A percentile compares a stretch with the other conserved stretches of the same genome.
Evolutionary conservation across 768 basidiomycete species (phyloP).

Genomic region (Xerocomellus dryophilus): DNA sequence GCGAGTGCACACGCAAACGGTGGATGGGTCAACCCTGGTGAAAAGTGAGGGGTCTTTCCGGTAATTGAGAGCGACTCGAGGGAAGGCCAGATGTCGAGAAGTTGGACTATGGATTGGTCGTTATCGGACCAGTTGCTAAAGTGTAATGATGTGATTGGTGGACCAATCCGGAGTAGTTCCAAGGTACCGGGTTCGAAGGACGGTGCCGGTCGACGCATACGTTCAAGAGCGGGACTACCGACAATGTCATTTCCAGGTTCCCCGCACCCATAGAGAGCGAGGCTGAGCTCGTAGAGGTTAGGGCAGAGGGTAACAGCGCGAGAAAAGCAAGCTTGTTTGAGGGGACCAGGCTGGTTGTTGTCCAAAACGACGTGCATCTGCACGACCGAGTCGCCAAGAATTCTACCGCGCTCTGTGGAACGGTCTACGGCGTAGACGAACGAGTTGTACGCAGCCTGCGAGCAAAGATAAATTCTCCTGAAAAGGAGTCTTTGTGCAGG

Average conservation of each 20-base stretch:
- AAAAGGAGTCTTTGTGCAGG: slow-evolving; percentile 66
- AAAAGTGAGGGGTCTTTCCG: slow-evolving; percentile 54
- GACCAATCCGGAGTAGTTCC: slow-evolving; percentile 51
- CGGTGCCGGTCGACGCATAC: slow-evolving; percentile 49
- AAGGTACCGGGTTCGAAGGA: slow-evolving; percentile 54
- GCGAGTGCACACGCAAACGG: slow-evolving; percentile 48
- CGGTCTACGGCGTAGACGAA: slow-evolving; percentile 53
- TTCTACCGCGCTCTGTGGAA: slow-evolving; percentile 44
- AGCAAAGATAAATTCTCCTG: slow-evolving; percentile 50
- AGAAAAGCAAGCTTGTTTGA: slow-evolving; percentile 57
- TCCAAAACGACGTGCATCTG: slow-evolving; percentile 59
- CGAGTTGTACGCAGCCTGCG: slow-evolving; percentile 49
- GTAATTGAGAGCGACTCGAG: slow-evolving; percentile 55
- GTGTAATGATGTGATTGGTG: slow-evolving; percentile 48
- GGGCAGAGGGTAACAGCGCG: slow-evolving; percentile 57
- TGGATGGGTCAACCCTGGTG: slow-evolving; percentile 35
- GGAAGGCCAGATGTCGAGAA: slow-evolving; percentile 62
- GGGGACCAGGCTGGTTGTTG: slow-evolving; percentile 60
- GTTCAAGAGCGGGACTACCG: slow-evolving; percentile 44
- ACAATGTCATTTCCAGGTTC: slow-evolving; percentile 50
- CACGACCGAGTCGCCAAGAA: slow-evolving; percentile 52
- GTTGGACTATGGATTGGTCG: slow-evolving; percentile 50
- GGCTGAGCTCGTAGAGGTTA: slow-evolving; percentile 51
- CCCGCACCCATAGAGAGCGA: slow-evolving; percentile 58
- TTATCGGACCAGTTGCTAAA: slow-evolving; percentile 76